Evolutionary conservation across 2,329 filamentous ascomycete species (phyloP).

Genomic region (Didymella exigua): DNA sequence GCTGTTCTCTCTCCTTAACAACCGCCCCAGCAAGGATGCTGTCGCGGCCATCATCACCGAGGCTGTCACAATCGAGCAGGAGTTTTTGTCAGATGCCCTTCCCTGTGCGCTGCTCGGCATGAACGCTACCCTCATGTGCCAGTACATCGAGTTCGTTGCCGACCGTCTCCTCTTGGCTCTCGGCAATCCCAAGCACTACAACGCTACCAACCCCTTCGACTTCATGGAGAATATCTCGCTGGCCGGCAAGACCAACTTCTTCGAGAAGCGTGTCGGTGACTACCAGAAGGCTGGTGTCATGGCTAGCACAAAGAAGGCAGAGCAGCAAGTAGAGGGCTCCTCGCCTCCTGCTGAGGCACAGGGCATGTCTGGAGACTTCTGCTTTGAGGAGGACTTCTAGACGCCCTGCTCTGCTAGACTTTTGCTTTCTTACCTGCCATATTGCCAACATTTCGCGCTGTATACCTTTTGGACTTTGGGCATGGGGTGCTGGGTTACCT

Average conservation of each 20-base stretch:
- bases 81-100: slow-evolving; percentile 95
- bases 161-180: slow-evolving; percentile 92
- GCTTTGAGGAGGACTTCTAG: slow-evolving; percentile 97
- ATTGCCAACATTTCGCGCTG: slow-evolving; percentile 28
- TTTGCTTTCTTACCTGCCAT: slow-evolving; percentile 24
- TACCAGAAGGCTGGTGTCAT: slow-evolving; percentile 99
- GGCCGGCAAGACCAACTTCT: slow-evolving; percentile 99
- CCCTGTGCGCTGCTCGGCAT: slow-evolving; percentile 93
- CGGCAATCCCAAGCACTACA: slow-evolving; percentile 93
- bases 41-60: slow-evolving; percentile 91
- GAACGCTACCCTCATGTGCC: slow-evolving; percentile 97
- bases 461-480: slow-evolving; percentile 31
- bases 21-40: slow-evolving; percentile 81
- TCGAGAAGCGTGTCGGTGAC: slow-evolving; percentile 99
- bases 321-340: slow-evolving; percentile 54
- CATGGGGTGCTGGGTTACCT: slow-evolving; percentile 32
- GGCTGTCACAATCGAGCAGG: slow-evolving; percentile 92
- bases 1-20: slow-evolving; percentile 94
- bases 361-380: slow-evolving; percentile 72
- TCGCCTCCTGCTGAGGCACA: slow-evolving; percentile 52
- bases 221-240: slow-evolving; percentile 99
- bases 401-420: slow-evolving; percentile 33
- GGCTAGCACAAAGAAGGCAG: slow-evolving; percentile 80
- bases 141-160: slow-evolving; percentile 99
- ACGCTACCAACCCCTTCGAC: slow-evolving; percentile 94